Evolutionary conservation across 257 asterid genomes (phyloP), one percentile per base, ranked within the genome.

Genomic region (Pogostemon cablin): DNA sequence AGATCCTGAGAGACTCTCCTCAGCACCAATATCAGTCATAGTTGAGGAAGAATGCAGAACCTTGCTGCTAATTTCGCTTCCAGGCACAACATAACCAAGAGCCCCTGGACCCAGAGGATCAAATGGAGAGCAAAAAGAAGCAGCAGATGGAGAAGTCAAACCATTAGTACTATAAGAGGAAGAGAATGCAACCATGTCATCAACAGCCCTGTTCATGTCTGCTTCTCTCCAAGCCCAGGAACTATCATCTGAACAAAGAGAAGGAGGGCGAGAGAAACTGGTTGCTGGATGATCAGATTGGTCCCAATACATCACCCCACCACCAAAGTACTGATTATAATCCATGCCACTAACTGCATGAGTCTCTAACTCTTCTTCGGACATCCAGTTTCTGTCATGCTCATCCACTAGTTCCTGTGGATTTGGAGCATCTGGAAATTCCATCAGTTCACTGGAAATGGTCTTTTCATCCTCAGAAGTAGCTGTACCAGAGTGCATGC

Each of bases 141-240:
- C 89, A 75, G 95, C 86, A 58, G 99, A 95, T 55, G 99, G 99
- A 62, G 99, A 95, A 67, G 96, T 85, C 86, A 95, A 81, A 62
- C 99, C 98, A 81, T 93, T 93, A 79, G 98, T 88, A 71, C 98
- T 91, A 72, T 95, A 95, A 72, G 99, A 95, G 65, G 99, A 95
- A 70, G 99, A 95, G 86, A 91, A 91, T 15, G 98, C 97, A 82
- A 91, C 98, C 98, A 95, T 95, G 79, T 95, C 99, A 87, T 95
- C 99, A 81, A 95, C 99, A 72, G 84, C 95, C 79, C 89, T 81
- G 55, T 69, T 91, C 93, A 95, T 87, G 78, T 95, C 99, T 61
- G 99, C 99, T 80, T 95, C 99, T 62, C 96, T 82, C 93, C 98
- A 95, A 66, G 98, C 98, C 98, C 99, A 95, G 61, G 96, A 95